Evolutionary conservation across 2,329 filamentous ascomycete genomes (phyloP).

Genomic region (Pseudopyricularia cyperi): DNA sequence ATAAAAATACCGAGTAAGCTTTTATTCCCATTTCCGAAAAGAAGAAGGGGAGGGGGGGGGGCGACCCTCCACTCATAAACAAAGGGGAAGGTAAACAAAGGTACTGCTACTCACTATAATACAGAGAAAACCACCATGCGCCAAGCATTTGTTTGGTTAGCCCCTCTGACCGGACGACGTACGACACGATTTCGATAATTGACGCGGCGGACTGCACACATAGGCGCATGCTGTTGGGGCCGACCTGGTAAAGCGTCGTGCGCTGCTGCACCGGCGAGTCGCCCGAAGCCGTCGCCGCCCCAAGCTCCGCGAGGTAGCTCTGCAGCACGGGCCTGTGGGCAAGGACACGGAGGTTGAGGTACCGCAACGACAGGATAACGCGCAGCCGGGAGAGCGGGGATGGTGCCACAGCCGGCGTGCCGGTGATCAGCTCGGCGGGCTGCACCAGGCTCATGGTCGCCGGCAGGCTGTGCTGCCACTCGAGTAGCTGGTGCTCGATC

Average conservation of each 20-base stretch:
- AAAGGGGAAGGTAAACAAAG: not conserved
- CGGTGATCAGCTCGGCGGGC: not conserved
- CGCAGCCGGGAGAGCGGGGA: not conserved
- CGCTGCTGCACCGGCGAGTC: not conserved
- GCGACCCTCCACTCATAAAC: not conserved
- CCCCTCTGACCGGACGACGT: constrained; percentile 6
- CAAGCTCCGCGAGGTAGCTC: constrained; percentile 6
- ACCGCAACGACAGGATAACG: constrained; percentile 22
- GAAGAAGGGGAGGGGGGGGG: too few relatives aligned
- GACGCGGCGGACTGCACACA: constrained; percentile 12
- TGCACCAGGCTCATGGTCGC: not conserved
- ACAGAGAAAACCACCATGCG: constrained; percentile 19
- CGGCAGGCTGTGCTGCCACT: constrained; percentile 23
- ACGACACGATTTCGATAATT: constrained; percentile 11
- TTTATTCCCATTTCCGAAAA: not conserved
- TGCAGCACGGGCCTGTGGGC: constrained; percentile 17
- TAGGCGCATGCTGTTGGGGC: constrained; percentile 9
- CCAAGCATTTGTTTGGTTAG: constrained; percentile 11
- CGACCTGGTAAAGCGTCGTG: constrained; percentile 7
- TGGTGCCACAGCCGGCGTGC: not conserved
- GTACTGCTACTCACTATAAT: constrained; percentile 14
- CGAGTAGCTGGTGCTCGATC: constrained; percentile 22
- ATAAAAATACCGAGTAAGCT: not conserved
- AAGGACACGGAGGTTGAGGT: constrained; percentile 19
- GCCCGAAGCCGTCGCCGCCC: not conserved